Base-by-base conservation (phyloP, 1,284 basidiomycete species). In the Ganoderma meredithae region DNA sequence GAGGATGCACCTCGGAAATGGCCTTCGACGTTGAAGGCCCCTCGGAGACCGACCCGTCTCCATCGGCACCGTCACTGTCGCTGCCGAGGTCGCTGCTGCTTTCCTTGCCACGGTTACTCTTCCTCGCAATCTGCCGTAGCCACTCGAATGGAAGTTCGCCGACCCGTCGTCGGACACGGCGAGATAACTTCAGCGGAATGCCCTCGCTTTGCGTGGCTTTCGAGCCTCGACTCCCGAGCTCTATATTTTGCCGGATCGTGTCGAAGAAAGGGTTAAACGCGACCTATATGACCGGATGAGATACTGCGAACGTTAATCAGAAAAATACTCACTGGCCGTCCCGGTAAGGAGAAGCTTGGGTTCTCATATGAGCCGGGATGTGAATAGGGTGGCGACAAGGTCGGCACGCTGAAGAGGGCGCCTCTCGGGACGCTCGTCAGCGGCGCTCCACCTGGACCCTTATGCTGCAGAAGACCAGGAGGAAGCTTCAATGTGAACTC, bases 161-260 rank as follows among this genome's bases (percentile, higher is more conserved):
- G 13, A 92, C 86, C 27, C 95, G 86, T 10, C 84, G 80, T 22
- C 86, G 83, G 27, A 93, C 86, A 15, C 88, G 82, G 43, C 83
- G 78, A 0, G 94, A 88, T 3, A 98, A 84, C 41, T 86, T 85
- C 63, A 98, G 86, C 7, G 95, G 88, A 61, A 95, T 95, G 63
- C 93, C 90, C 76, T 95, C 90, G 0, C 90, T 91, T 0, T 90
- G 65, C 15, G 69, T 22, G 4, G 67, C 63, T 2, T 70, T 63
- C 17, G 69, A 44, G n/a, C 71, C 72, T 22, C 94, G 91, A 10
- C 95, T 95, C 64, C 95, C 89, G 43, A 98, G 87, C 82, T 99
- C 97, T 19, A 92, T 81, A 76, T 99, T 98, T 80, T 99, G 97
- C 40, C 97, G 92, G 74, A 99, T 95, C 75, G 95, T 93, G 81